Evolutionary conservation across 169 alveolate genomes (phyloP), one percentile per base, ranked within the genome.

Genomic region (Cryptosporidium parvum): DNA sequence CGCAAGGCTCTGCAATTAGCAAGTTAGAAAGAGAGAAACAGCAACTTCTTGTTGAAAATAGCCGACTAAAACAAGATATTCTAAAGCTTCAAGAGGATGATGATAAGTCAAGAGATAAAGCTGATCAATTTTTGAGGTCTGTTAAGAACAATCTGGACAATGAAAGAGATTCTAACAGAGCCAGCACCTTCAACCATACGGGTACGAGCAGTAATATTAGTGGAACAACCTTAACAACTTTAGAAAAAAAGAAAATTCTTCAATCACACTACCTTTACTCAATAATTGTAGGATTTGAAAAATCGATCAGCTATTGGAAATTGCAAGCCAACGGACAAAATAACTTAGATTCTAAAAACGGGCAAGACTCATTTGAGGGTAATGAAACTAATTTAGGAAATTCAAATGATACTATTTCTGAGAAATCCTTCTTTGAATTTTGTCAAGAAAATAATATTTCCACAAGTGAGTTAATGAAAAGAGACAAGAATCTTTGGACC

Each of bases 231-330:
- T 44, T 75, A 31, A 80, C 89, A 21, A 26, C 26, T 4, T 1
- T 70, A 4, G 89, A 80, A 42, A 80, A 80, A 23, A 80, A 80
- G 53, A 80, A 80, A 45, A 35, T 80, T 6, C 89, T 80, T 42
- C 80, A 80, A 48, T 80, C 89, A 3, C 89, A 80, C 51, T 80
- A 80, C 26, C 33, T 80, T 23, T 80, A 80, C 44, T 80, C 89
- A n/a, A 21, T 80, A 3, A 62, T 80, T 44, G 89, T 80, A 58
- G 89, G 89, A 65, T 62, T 61, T 39, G 89, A 80, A 7, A 80
- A 80, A 44, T 80, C 89, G 1, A 80, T 80, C 18, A n/a, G 26
- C 23, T 80, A 61, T 53, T 80, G 89, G 89, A 80, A 80, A 31
- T 44, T 21, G 21, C 68, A 73, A 23, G 52, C 70, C 0, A 80